A percentile compares a stretch with the other conserved stretches of the same genome.
phyloP scores from a whole-genome alignment of 2,329 filamentous ascomycete genomes.

The Fusarium sulawesiense region DNA sequence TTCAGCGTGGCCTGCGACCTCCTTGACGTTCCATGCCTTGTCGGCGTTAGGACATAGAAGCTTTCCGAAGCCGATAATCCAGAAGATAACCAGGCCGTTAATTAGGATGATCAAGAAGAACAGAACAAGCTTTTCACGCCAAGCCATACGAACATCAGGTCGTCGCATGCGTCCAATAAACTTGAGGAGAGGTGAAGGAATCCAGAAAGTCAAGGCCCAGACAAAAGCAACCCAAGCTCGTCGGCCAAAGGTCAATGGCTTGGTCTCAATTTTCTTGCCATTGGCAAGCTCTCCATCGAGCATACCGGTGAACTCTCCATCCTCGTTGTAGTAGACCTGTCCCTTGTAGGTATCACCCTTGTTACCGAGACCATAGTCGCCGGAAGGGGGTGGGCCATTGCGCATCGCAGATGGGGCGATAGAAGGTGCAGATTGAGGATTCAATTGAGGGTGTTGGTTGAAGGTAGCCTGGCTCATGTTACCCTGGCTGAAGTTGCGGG shows the following conservation, averaged over 20 bases:
- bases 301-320: constrained; percentile 74
- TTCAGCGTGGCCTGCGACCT: constrained; percentile 79
- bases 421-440: constrained; percentile 64
- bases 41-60: constrained; percentile 90
- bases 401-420: constrained; percentile 69
- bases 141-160: constrained; percentile 95
- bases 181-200: constrained; percentile 86
- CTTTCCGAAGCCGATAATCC: constrained; percentile 87
- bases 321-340: constrained; percentile 78
- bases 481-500: constrained; percentile 67
- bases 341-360: constrained; percentile 85
- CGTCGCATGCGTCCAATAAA: constrained; percentile 94
- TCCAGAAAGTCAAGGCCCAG: constrained; percentile 93
- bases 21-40: constrained; percentile 82
- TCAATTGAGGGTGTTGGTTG: constrained; percentile 54
- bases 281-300: constrained; percentile 83
- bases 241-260: constrained; percentile 70
- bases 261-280: constrained; percentile 79
- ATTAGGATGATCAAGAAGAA: constrained; percentile 82
- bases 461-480: constrained; percentile 66
- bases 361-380: constrained; percentile 88
- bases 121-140: constrained; percentile 93
- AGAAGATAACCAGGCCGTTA: constrained; percentile 88
- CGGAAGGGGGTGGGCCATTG: constrained; percentile 64
- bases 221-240: constrained; percentile 84